phyloP scores from a whole-genome alignment of 495 filamentous ascomycete species.

The Podospora fimiseda region DNA sequence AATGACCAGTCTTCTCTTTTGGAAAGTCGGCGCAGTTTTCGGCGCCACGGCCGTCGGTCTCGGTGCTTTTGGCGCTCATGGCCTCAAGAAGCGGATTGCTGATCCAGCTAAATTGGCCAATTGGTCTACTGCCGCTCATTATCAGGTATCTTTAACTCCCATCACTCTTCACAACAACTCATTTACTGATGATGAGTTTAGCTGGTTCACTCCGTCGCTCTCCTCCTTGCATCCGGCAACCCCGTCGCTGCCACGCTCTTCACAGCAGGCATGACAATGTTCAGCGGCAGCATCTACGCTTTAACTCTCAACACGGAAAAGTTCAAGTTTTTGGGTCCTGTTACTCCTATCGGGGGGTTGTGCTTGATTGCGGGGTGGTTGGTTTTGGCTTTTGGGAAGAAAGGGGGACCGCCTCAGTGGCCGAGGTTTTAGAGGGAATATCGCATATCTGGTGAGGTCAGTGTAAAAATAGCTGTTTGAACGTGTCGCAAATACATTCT shows the following conservation, averaged over 20 bases:
- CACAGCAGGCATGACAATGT: slow-evolving; percentile 49
- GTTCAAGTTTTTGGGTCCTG: slow-evolving; percentile 50
- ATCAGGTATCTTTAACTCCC: slow-evolving; percentile 39
- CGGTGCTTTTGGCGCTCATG: slow-evolving; percentile 60
- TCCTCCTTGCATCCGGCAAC: slow-evolving; percentile 43
- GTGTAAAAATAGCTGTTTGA: no score
- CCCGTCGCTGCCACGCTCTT: slow-evolving; percentile 34
- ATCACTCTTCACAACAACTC: neutral
- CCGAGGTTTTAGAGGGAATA: slow-evolving; percentile 11
- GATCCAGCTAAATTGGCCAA: slow-evolving; percentile 49
- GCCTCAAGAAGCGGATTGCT: slow-evolving; percentile 49
- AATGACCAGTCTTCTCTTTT: slow-evolving; percentile 38
- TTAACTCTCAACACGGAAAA: slow-evolving; percentile 50
- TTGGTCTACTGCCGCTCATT: slow-evolving; percentile 55
- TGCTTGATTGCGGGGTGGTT: slow-evolving; percentile 54
- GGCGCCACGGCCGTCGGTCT: slow-evolving; percentile 53
- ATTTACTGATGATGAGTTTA: slow-evolving; percentile 17
- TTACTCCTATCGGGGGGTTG: slow-evolving; percentile 55
- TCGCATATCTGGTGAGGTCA: no score
- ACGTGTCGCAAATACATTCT: no score
- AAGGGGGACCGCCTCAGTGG: slow-evolving; percentile 5
- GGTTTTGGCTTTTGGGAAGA: slow-evolving; percentile 22
- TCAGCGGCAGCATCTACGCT: slow-evolving; percentile 55
- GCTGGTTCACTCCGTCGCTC: slow-evolving; percentile 52
- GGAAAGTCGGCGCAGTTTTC: slow-evolving; percentile 53